These are phyloP conservation scores for Clathrospora elynae DNA, from an alignment of 2,329 filamentous ascomycete genomes.

Conservation along the genomic window DNA sequence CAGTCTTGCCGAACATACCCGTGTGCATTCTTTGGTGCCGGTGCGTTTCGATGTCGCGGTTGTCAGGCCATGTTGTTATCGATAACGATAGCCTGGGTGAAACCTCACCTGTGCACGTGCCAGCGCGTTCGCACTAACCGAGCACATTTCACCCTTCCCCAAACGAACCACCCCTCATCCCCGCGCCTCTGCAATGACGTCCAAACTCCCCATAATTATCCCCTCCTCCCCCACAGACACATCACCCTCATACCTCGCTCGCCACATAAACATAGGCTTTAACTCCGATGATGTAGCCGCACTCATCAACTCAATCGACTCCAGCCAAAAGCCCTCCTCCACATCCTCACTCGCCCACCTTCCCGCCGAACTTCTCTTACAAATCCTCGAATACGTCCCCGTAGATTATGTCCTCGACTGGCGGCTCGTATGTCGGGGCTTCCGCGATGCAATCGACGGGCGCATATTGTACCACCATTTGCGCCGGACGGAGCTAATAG, in stretches of 20 bases:
- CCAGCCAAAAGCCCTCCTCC: conserved; percentile 26
- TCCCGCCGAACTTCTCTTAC: conserved; percentile 39
- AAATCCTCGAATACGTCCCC: conserved; percentile 36
- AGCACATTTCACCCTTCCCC: too few relatives aligned
- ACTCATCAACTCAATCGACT: conserved; percentile 36
- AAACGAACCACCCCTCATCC: too few relatives aligned
- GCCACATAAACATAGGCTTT: conserved; percentile 34
- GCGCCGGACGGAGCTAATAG: conserved; percentile 28
- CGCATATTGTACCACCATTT: conserved; percentile 32
- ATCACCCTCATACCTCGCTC: conserved; percentile 27
- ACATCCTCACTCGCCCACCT: conserved; percentile 22
- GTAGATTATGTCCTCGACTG: conserved; percentile 35
- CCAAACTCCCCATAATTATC: background rate
- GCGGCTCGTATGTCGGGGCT: conserved; percentile 38
- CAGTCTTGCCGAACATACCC: too few relatives aligned
- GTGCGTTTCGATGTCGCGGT: too few relatives aligned
- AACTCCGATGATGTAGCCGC: conserved; percentile 34
- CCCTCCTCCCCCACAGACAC: conserved; percentile 1
- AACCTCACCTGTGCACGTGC: too few relatives aligned
- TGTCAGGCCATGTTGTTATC: too few relatives aligned
- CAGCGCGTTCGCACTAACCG: too few relatives aligned
- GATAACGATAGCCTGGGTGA: too few relatives aligned
- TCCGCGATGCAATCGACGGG: conserved; percentile 42
- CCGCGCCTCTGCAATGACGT: background rate
- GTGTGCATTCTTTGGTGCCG: too few relatives aligned